Percentiles rank a stretch among this genome's conserved stretches.
Conservation (phyloP, 768 basidiomycete species). For the Paxillus ammoniavirescens region DNA sequence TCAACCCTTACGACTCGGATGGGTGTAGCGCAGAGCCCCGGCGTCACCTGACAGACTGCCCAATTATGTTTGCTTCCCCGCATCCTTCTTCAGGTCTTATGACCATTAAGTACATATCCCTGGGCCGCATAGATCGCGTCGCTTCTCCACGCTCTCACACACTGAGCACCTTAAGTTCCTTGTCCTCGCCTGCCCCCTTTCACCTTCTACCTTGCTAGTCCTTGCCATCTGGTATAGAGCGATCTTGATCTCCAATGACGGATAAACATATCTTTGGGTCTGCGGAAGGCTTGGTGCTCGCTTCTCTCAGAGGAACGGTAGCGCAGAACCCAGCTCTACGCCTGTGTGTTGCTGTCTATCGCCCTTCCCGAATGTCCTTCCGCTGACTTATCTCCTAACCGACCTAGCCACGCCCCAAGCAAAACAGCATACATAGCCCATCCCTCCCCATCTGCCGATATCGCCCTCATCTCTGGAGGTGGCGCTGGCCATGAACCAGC, state of each 20-base stretch:
- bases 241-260: conserved; percentile 29
- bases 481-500: conserved; percentile 63
- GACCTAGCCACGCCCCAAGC: conserved; percentile 33
- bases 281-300: conserved; percentile 41
- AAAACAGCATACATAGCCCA: conserved; percentile 35
- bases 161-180: not conserved
- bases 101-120: no score
- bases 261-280: conserved; percentile 43
- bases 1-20: no score
- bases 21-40: no score
- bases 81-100: no score
- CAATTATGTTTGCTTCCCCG: no score
- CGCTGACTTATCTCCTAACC: not conserved
- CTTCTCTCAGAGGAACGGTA: conserved; percentile 41
- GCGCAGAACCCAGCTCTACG: conserved; percentile 39
- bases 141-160: not conserved
- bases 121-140: no score
- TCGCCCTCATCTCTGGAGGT: conserved; percentile 48
- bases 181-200: not conserved
- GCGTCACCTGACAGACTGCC: no score
- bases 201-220: not conserved
- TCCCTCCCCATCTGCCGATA: conserved; percentile 21
- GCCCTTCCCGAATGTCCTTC: not conserved
- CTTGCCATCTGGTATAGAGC: not conserved
- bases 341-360: conserved; percentile 31